Evolutionary conservation across 2,329 filamentous ascomycete species (phyloP).

Genomic region (Penicillium sp.): DNA sequence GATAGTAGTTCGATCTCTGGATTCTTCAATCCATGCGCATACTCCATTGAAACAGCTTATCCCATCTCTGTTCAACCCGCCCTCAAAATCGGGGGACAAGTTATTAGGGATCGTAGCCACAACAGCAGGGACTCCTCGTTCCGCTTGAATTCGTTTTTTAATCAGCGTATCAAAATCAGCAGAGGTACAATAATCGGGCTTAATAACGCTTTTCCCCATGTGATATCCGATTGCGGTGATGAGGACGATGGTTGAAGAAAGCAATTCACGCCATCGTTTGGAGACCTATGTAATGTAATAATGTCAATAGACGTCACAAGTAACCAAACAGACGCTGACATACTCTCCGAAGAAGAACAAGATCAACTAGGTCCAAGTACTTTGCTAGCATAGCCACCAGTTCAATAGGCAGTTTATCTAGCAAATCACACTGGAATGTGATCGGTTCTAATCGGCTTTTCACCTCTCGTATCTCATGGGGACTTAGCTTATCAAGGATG

Average conservation of each 20-base stretch:
- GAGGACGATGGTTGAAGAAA: slow-evolving; percentile 21
- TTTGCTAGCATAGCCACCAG: slow-evolving; percentile 26
- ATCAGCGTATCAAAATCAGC: background rate
- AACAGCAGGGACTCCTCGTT: background rate
- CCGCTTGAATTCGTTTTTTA: background rate
- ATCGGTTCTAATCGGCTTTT: slow-evolving; percentile 16
- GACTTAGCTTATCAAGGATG: slow-evolving; percentile 26
- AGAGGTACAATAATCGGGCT: background rate
- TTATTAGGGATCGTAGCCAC: background rate
- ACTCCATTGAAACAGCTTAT: slow-evolving; percentile 6
- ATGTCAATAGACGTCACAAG: background rate
- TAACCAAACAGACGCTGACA: background rate
- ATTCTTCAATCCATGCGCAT: slow-evolving; percentile 9
- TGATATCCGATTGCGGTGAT: slow-evolving; percentile 3
- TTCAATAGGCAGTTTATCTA: slow-evolving; percentile 32
- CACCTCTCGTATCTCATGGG: slow-evolving; percentile 33
- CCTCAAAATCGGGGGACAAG: background rate
- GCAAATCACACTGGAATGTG: slow-evolving; percentile 32
- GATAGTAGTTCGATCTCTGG: background rate
- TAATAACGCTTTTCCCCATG: background rate
- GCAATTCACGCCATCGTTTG: slow-evolving; percentile 28
- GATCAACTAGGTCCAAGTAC: slow-evolving; percentile 26
- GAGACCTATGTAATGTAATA: slow-evolving; percentile 27
- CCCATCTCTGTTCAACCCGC: background rate
- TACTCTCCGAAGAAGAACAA: slow-evolving; percentile 30